These are phyloP conservation scores for Lomentospora prolificans DNA, from an alignment of 2,329 filamentous ascomycete genomes.

Conservation along the genomic window DNA sequence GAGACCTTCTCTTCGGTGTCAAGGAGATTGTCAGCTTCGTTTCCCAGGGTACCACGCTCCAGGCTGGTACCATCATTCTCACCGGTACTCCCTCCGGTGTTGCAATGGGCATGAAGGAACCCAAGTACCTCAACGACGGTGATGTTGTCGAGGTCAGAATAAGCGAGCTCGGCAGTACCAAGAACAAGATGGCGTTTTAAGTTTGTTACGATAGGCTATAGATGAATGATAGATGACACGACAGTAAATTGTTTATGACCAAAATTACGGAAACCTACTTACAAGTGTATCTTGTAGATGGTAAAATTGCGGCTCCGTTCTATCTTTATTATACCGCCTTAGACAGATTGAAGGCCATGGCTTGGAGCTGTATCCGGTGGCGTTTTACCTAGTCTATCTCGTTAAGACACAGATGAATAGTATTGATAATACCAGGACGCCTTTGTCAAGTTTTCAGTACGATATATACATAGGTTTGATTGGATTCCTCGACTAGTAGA, in stretches of 20 bases:
- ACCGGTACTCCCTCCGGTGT: not conserved
- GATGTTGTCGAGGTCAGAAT: slow-evolving; percentile 34
- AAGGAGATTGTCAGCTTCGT: slow-evolving; percentile 37
- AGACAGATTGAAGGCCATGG: too few relatives aligned
- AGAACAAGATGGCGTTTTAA: slow-evolving; percentile 28
- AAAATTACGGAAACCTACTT: too few relatives aligned
- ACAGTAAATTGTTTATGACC: not conserved
- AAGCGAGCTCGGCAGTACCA: slow-evolving; percentile 21
- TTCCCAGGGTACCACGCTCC: slow-evolving; percentile 37
- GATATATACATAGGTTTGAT: too few relatives aligned
- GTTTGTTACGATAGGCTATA: not conserved
- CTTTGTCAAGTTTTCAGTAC: too few relatives aligned
- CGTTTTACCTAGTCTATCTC: too few relatives aligned
- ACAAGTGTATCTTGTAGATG: too few relatives aligned
- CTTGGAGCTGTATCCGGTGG: too few relatives aligned
- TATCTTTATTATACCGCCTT: too few relatives aligned
- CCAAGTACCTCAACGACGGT: slow-evolving; percentile 30
- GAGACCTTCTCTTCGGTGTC: slow-evolving; percentile 39
- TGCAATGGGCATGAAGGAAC: slow-evolving; percentile 33
- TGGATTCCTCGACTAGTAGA: too few relatives aligned
- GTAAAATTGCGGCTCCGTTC: too few relatives aligned
- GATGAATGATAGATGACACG: not conserved
- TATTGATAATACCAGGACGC: too few relatives aligned
- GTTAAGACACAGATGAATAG: too few relatives aligned
- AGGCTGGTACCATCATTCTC: not conserved